Conservation (phyloP, 1,139 yeast genomes). For the Dujonia santamariae region DNA sequence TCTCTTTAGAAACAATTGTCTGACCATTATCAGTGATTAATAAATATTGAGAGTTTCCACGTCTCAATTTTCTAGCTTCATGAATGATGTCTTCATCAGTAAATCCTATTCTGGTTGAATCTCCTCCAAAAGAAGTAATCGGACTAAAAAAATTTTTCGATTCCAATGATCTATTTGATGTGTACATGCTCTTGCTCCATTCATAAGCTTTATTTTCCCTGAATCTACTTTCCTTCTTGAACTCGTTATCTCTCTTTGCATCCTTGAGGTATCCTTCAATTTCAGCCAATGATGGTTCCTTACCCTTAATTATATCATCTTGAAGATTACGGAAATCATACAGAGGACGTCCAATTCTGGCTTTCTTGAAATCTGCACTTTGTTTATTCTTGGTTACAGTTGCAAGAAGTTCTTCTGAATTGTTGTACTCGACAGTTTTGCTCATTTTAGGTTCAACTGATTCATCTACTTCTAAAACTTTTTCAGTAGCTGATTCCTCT, state of each 20-base stretch:
- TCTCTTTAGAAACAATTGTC: conserved; percentile 31
- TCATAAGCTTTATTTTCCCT: conserved; percentile 53
- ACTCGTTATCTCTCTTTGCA: conserved; percentile 38
- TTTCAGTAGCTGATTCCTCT: too few species aligned
- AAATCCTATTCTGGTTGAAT: neutral
- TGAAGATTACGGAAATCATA: conserved; percentile 1
- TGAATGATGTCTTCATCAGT: neutral
- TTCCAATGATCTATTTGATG: conserved; percentile 39
- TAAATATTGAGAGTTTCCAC: conserved; percentile 28
- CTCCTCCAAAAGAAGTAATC: conserved; percentile 7
- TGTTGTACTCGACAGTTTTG: conserved; percentile 18
- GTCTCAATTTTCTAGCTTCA: neutral
- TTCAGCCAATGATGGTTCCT: conserved; percentile 10
- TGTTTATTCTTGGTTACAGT: conserved; percentile 13
- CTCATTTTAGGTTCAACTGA: too few species aligned
- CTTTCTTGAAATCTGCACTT: conserved; percentile 14
- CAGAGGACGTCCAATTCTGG: neutral
- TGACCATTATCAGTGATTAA: conserved; percentile 45
- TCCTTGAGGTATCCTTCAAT: conserved; percentile 40
- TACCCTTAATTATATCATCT: conserved; percentile 11
- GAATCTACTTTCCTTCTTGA: conserved; percentile 41
- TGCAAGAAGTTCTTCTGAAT: conserved; percentile 21
- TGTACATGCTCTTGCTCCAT: conserved; percentile 39
- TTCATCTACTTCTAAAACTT: too few species aligned
- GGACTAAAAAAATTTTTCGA: conserved; percentile 53